Base-by-base conservation (phyloP, 2,329 filamentous ascomycete species). In the Nigrospora osmanthi region DNA sequence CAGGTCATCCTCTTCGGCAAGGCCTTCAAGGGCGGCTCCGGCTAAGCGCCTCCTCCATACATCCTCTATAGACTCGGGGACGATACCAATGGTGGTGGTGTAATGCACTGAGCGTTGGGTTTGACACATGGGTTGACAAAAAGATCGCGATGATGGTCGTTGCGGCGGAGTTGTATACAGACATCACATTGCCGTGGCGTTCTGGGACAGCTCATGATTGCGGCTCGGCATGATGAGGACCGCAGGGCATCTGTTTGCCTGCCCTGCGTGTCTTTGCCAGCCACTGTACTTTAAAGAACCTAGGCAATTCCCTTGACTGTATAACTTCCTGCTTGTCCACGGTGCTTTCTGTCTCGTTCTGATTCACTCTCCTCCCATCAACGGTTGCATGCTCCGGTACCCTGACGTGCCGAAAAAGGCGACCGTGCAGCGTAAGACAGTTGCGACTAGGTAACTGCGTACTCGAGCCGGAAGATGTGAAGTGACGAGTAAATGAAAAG, bases 1-100 rank as follows among this genome's bases (percentile, higher is more conserved):
- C 93, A 98, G 87, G 83, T 98, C 72, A 76, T 98, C 73, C 76
- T 98, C 75, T 98, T 98, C 88, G 93, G 93, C 75, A 97, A 98
- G 90, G 88, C 89, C 81, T 98, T 90, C 90, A 95, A 94, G 66
- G 71, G 72, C 55, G 72, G 70, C 59, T 73, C 70, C 59, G 70
- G 69, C 59, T 73, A 28, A 28, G 23, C 23, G 23, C 23, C 23
- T 28, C 23, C 23, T 10, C 23, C 23, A 42, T 42, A 36, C 16
- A 16, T 35, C 13, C 40, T 36, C 34, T 63, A 71, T 70, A 72
- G 65, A 71, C 58, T 58, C 51, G 58, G 50, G 55, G 49, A 54
- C 51, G 47, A 46, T 53, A 45, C 55, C 52, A 54, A 60, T 51
- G 54, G 58, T 57, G 54, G 52, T 58, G 65, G 60, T 63, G 59